Percentiles rank a stretch among this genome's conserved stretches.
These are phyloP conservation scores for Ophiosphaerella herpotricha DNA, from an alignment of 2,329 filamentous ascomycete species.

Conservation along the genomic window DNA sequence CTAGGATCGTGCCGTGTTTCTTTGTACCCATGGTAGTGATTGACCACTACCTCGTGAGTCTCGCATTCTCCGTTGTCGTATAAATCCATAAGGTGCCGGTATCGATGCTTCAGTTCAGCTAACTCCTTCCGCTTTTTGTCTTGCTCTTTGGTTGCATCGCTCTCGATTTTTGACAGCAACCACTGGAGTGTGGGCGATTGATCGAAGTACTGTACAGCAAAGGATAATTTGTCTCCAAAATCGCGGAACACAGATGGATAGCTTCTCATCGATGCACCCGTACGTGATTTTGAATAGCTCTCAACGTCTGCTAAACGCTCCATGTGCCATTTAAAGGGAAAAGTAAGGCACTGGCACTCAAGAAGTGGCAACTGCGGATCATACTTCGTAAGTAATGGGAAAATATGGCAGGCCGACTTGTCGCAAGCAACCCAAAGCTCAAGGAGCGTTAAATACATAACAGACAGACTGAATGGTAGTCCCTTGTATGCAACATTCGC, in stretches of 20 bases:
- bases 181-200: constrained; percentile 49
- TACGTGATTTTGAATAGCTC: constrained; percentile 50
- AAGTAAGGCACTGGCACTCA: constrained; percentile 52
- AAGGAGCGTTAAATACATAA: constrained; percentile 60
- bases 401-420: constrained; percentile 46
- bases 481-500: constrained; percentile 39
- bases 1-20: constrained; percentile 5
- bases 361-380: constrained; percentile 49
- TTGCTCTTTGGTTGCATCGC: constrained; percentile 35
- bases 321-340: constrained; percentile 54
- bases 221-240: constrained; percentile 45
- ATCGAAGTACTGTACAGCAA: constrained; percentile 57
- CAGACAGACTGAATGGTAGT: constrained; percentile 55
- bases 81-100: constrained; percentile 17
- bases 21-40: constrained; percentile 8
- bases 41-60: neutral
- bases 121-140: constrained; percentile 31
- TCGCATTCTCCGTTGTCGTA: constrained; percentile 19
- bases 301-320: constrained; percentile 53
- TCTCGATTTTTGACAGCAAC: constrained; percentile 46
- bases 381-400: constrained; percentile 55
- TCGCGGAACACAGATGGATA: constrained; percentile 46
- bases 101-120: constrained; percentile 5
- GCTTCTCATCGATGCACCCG: constrained; percentile 6
- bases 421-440: constrained; percentile 66